Conservation (phyloP, 2,329 filamentous ascomycete species). For the Fonsecaea multimorphosa region DNA sequence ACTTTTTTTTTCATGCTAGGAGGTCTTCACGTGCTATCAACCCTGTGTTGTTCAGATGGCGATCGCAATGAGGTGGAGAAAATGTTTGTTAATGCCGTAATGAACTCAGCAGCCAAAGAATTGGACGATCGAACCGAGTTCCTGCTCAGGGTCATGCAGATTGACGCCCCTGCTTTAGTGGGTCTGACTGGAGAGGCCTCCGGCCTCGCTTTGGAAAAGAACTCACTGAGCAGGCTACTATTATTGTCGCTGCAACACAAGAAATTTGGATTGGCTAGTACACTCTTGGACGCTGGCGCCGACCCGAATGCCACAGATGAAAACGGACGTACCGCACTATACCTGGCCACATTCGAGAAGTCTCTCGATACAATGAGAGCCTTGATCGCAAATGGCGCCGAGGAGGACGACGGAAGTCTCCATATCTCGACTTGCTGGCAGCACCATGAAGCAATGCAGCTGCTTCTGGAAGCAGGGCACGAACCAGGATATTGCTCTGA, state of each 20-base stretch:
- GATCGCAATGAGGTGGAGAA: slow-evolving; percentile 13
- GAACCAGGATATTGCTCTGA: slow-evolving; percentile 8
- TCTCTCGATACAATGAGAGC: slow-evolving; percentile 12
- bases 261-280: slow-evolving; percentile 2
- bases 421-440: slow-evolving; percentile 20
- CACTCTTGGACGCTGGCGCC: slow-evolving; percentile 13
- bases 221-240: slow-evolving; percentile 3
- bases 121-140: slow-evolving; percentile 14
- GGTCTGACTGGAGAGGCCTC: neutral
- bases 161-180: slow-evolving; percentile 4
- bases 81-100: slow-evolving; percentile 8
- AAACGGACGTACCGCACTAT: slow-evolving; percentile 11
- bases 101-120: neutral
- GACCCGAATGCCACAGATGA: slow-evolving; percentile 7
- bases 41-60: neutral
- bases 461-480: slow-evolving; percentile 17
- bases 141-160: slow-evolving; percentile 11
- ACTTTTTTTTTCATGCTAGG: slow-evolving; percentile 16
- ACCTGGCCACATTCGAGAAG: slow-evolving; percentile 9
- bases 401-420: slow-evolving; percentile 19
- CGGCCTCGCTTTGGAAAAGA: slow-evolving; percentile 2
- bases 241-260: slow-evolving; percentile 9
- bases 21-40: slow-evolving; percentile 12
- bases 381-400: slow-evolving; percentile 13
- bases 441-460: slow-evolving; percentile 18